These are phyloP conservation scores for Fomitopsis betulina DNA, from an alignment of 1,284 basidiomycete species.

Conservation along the genomic window DNA sequence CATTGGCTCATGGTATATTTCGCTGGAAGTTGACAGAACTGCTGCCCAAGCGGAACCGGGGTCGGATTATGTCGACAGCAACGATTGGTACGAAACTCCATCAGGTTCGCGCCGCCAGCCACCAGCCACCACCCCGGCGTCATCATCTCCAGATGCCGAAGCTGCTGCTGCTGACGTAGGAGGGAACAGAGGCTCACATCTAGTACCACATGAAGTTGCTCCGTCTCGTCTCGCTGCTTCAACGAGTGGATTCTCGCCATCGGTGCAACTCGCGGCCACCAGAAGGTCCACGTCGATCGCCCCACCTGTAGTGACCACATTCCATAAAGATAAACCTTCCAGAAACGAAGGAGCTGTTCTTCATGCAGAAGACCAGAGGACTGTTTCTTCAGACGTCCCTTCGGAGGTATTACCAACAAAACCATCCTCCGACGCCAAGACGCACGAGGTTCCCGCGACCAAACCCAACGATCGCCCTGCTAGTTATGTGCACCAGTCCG, in stretches of 20 bases:
- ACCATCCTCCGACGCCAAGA: too few relatives aligned
- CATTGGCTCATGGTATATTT: background rate
- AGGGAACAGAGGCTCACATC: too few relatives aligned
- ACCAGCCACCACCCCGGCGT: background rate
- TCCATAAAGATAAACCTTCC: background rate
- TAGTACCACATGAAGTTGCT: background rate
- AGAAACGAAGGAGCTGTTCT: too few relatives aligned
- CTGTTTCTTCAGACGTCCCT: too few relatives aligned
- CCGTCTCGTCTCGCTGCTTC: background rate
- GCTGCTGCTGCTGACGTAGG: too few relatives aligned
- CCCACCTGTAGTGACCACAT: background rate
- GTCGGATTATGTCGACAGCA: background rate
- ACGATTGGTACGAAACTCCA: background rate
- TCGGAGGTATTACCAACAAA: too few relatives aligned
- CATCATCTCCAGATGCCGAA: background rate
- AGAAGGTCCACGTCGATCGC: background rate
- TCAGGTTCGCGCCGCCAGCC: background rate
- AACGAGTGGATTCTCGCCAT: background rate
- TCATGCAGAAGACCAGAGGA: background rate
- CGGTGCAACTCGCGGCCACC: background rate
- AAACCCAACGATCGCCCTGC: too few relatives aligned
- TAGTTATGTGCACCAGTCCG: too few relatives aligned
- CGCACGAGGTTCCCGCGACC: too few relatives aligned
- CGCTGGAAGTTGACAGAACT: background rate
- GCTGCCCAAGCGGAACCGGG: background rate